Evolutionary conservation across 495 filamentous ascomycete species (phyloP).

Genomic region (Penicillium robsamsonii): DNA sequence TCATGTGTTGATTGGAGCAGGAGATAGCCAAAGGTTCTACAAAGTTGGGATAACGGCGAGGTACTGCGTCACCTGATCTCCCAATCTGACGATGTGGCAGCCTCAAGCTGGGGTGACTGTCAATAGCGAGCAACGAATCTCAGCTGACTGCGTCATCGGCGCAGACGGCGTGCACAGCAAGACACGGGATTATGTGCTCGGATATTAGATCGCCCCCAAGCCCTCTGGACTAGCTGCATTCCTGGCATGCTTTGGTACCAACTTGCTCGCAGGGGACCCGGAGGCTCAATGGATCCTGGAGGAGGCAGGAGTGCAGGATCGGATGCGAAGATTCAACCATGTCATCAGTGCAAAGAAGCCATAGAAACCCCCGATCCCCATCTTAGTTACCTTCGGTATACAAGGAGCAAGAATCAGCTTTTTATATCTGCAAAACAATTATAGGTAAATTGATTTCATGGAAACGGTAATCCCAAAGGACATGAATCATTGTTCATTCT

Average conservation of each 20-base stretch:
- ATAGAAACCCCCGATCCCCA: too few species aligned
- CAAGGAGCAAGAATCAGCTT: too few species aligned
- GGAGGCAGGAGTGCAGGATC: not conserved
- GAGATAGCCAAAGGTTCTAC: not conserved
- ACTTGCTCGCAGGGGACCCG: not conserved
- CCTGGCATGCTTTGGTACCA: conserved; percentile 44
- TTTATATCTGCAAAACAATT: too few species aligned
- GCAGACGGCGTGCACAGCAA: conserved; percentile 60
- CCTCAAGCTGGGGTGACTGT: conserved; percentile 48
- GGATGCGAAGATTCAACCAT: not conserved
- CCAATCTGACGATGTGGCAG: not conserved
- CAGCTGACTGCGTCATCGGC: conserved; percentile 40
- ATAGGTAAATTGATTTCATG: too few species aligned
- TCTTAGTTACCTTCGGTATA: too few species aligned
- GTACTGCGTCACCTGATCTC: not conserved
- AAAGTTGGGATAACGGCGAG: not conserved
- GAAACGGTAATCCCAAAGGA: too few species aligned
- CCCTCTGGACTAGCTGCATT: conserved; percentile 58
- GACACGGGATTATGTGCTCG: conserved; percentile 56
- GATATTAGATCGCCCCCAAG: conserved; percentile 59
- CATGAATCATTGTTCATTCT: too few species aligned
- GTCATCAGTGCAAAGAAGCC: too few species aligned
- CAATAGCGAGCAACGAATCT: conserved; percentile 38
- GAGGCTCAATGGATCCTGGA: not conserved
- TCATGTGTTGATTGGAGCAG: not conserved